A percentile compares a stretch with the other conserved stretches of the same genome.
These are phyloP conservation scores for Candida golubevii DNA, from an alignment of 805 yeast genomes.

Conservation along the genomic window DNA sequence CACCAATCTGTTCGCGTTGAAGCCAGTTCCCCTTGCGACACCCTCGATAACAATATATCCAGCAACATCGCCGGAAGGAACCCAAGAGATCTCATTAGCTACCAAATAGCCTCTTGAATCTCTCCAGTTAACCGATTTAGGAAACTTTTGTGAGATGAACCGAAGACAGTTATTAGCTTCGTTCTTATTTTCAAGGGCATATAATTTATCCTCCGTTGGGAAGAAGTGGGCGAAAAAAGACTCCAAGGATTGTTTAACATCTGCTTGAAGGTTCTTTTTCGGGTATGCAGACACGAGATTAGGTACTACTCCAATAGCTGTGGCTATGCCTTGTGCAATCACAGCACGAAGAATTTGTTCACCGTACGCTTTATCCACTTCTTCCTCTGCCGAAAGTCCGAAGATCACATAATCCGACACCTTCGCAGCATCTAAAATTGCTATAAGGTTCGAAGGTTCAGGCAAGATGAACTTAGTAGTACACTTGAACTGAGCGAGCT, in stretches of 20 bases:
- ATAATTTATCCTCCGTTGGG: slow-evolving; percentile 73
- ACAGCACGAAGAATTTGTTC: slow-evolving; percentile 87
- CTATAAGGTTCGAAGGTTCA: slow-evolving; percentile 57
- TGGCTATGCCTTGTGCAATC: slow-evolving; percentile 87
- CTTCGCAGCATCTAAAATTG: slow-evolving; percentile 80
- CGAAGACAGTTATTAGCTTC: slow-evolving; percentile 76
- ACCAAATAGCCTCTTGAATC: slow-evolving; percentile 86
- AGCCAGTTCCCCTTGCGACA: slow-evolving; percentile 79
- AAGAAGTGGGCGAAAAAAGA: slow-evolving; percentile 42
- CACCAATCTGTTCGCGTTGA: slow-evolving; percentile 70
- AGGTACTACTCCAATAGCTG: slow-evolving; percentile 73
- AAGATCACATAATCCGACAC: slow-evolving; percentile 86
- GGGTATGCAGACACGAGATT: slow-evolving; percentile 65
- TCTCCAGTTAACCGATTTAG: slow-evolving; percentile 85
- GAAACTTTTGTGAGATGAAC: slow-evolving; percentile 77
- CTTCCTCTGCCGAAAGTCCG: slow-evolving; percentile 82
- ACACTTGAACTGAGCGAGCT: slow-evolving; percentile 66
- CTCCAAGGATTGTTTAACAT: slow-evolving; percentile 43
- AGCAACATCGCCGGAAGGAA: slow-evolving; percentile 19
- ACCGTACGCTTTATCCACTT: slow-evolving; percentile 75
- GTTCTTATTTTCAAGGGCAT: slow-evolving; percentile 57
- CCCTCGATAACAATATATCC: slow-evolving; percentile 66
- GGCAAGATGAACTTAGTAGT: slow-evolving; percentile 72
- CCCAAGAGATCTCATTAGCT: slow-evolving; percentile 58
- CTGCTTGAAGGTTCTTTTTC: slow-evolving; percentile 72